Evolutionary conservation across 2,329 filamentous ascomycete genomes (phyloP), one percentile per base, ranked within the genome.

Genomic region (Podosphaera fusca): DNA sequence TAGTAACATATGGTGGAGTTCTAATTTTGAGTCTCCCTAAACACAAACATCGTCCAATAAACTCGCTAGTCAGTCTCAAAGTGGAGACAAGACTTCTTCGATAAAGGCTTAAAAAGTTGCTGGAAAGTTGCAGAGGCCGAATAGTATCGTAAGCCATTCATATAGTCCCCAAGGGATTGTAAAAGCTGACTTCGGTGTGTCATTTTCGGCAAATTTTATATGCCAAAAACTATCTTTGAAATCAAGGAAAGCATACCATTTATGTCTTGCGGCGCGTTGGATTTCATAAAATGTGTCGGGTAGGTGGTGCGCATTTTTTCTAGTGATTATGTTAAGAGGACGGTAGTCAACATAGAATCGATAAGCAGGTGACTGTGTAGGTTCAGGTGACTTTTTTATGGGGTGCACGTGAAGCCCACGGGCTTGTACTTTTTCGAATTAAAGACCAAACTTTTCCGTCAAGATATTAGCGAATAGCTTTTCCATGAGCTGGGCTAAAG

Each of bases 101-200:
- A 55, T 21, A 14, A 55, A 45, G 35, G 36, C 36, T 21, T 21
- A 1, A 21, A 21, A 21, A 21, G 21, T 21, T 21, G 21, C 21
- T 21, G 21, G 21, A 21, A 21, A 21, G 21, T 21, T 21, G 21
- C 21, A 21, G 21, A 21, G 21, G 21, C 21, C 45, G 31, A 59
- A 59, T 9, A 42, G 55, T 34, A 59, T n/a, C 6, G 57, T 52
- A 6, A 42, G 46, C n/a, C 36, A 58, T 31, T 55, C 30, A 47
- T 45, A 55, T 8, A 47, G 29, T 10, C 29, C 5, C 10, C 14
- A 46, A 8, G 10, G 35, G 12, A 10, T 31, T 34, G 8, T 55
- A 34, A 55, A 55, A 12, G 54, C 36, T 30, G 38, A 46, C 21
- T 31, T 46, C 30, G 45, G 45, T 49, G 21, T 30, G 21, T 49